Percentiles rank a stretch among this genome's conserved stretches.
Conservation (phyloP, 306 rosid genomes). For the Mimosa bimucronata region DNA sequence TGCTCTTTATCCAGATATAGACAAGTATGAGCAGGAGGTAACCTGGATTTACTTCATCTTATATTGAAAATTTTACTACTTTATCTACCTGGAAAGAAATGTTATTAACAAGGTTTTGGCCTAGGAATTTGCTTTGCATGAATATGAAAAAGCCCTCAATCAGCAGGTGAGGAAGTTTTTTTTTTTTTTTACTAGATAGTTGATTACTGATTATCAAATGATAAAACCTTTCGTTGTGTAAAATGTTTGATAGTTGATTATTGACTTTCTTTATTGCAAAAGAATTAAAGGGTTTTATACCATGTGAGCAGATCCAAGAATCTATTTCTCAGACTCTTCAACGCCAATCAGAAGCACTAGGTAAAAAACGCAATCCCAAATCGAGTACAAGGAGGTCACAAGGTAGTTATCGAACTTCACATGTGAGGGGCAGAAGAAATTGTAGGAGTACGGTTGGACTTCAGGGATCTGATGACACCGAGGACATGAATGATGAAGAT, state of each 20-base stretch:
- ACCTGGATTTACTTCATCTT: not conserved
- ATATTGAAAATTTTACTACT: not conserved
- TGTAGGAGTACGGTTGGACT: slow-evolving; percentile 44
- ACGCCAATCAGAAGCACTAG: slow-evolving; percentile 64
- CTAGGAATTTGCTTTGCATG: slow-evolving; percentile 28
- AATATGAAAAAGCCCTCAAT: slow-evolving; percentile 15
- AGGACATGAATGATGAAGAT: slow-evolving; percentile 59
- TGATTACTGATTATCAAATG: not conserved
- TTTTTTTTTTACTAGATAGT: not conserved
- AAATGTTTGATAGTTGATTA: not conserved
- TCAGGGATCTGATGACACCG: slow-evolving; percentile 59
- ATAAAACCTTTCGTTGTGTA: not conserved
- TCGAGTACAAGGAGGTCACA: slow-evolving; percentile 54
- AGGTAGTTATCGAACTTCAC: slow-evolving; percentile 44
- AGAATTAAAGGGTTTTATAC: slow-evolving; percentile 16
- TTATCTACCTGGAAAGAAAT: not conserved
- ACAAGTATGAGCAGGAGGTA: slow-evolving; percentile 75
- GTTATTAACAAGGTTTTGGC: slow-evolving; percentile 1
- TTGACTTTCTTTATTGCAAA: not conserved
- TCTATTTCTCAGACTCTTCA: slow-evolving; percentile 64
- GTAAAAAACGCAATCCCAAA: slow-evolving; percentile 60
- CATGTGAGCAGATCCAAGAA: slow-evolving; percentile 56
- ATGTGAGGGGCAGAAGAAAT: slow-evolving; percentile 54
- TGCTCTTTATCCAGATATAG: slow-evolving; percentile 73
- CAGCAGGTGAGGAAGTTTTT: slow-evolving; percentile 18